Base-by-base conservation (phyloP, 2,329 filamentous ascomycete species). In the Didymella segeticola region DNA sequence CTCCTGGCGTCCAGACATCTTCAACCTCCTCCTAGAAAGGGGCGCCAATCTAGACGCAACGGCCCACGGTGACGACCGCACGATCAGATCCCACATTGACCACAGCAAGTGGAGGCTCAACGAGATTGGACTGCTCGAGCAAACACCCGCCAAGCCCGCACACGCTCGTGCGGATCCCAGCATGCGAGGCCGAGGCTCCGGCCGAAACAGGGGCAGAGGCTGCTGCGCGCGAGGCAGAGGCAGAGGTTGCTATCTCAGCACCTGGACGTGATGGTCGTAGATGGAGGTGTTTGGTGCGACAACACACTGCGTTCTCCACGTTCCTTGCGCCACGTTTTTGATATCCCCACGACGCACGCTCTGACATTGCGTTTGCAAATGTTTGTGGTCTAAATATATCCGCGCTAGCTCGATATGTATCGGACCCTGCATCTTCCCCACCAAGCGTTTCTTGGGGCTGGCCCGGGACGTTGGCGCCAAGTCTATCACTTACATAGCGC, bases 291-390 rank as follows among this genome's bases (percentile, higher is more conserved):
- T 31, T 15, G 11, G 12, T 31, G 22, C 12, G 25, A 41, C 20
- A 9, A 15, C 7, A 19, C n/a, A 5, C 2, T 14, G n/a, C 5
- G 12, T 22, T 33, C 31, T 38, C 10, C 17, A 41, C 12, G 22
- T 19, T 47, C 31, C 43, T 53, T 33, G 30, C 26, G 43, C 43
- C 38, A 53, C 43, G 38, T 43, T 53, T 17, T 43, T 10, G 12
- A 22, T 11, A 39, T 10, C 10, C 30, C 17, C 43, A 38, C 38
- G 5, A 43, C 33, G 6, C 26, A 39, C 14, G 8, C n/a, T 47
- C 31, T 47, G 50, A 53, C 43, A 43, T 53, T 47, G 50, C 43
- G 47, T 25, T 17, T 36, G n/a, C 27, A 26, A 38, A 39, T 23
- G 5, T 37, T 8, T 22, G 9, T 17, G 12, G 7, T 53, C 51